Base-by-base conservation (phyloP, 345 rosid species). In the Eucalyptus tenuipes region DNA sequence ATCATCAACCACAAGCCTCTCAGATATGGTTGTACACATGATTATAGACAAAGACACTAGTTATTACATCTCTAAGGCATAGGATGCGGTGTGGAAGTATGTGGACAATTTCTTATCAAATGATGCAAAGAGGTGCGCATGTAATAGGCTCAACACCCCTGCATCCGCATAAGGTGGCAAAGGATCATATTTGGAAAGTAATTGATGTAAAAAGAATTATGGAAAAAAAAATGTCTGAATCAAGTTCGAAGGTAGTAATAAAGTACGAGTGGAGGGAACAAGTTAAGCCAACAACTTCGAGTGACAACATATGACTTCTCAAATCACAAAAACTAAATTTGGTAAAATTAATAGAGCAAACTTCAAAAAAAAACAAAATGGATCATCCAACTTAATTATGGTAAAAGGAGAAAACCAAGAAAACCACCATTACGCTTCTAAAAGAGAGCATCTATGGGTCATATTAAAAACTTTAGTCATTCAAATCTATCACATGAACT, bases 91-190 rank as follows among this genome's bases (percentile, higher is more conserved):
- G 64, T 89, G 45, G 84, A 87, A 87, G 91, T 91, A 75, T 82
- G 91, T n/a, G 92, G 95, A 90, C 95, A 93, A 86, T 91, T 91
- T 89, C 94, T 91, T 64, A 91, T 91, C 42, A 94, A 90, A 90
- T 94, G 94, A 90, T 89, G 91, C 48, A 91, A 92, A 86, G 93
- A 94, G 85, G 94, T 94, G 87, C 94, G 92, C 90, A 89, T 82
- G 92, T 91, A 94, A 90, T 94, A 94, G 29, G 91, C 90, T 87
- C 93, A 91, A 17, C 55, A 88, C 79, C 92, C 93, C 91, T 93
- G 57, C 44, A 87, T 80, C 55, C 2, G 53, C 86, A 88, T 90
- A 16, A 91, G 71, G 88, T 61, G 87, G 49, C 89, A 12, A 49
- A 33, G 59, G n/a, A 75, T 49, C 64, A 44, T 8, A 25, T 66